A percentile compares a stretch with the other conserved stretches of the same genome.
These are phyloP conservation scores for Gentiana dahurica DNA, from an alignment of 257 asterid genomes.

Conservation along the genomic window DNA sequence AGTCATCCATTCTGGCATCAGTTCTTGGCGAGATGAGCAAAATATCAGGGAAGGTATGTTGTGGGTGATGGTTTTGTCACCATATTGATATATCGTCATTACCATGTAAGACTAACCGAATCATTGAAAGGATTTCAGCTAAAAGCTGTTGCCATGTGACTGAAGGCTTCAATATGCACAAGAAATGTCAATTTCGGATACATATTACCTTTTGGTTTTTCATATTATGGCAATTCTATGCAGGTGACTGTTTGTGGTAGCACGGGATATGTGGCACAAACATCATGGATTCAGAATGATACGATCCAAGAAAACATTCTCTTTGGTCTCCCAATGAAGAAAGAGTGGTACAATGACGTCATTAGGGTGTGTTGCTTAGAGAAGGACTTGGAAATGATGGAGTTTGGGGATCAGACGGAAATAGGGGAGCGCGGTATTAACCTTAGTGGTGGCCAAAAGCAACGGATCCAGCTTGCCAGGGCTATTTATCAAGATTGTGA, in stretches of 20 bases:
- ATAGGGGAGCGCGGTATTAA: constrained; percentile 99
- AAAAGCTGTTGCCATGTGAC: no score
- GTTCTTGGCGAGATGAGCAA: constrained; percentile 94
- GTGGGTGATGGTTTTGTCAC: background rate
- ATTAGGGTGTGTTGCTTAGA: constrained; percentile 82
- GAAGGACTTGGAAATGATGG: constrained; percentile 96
- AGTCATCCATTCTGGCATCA: constrained; percentile 78
- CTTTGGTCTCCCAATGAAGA: constrained; percentile 57
- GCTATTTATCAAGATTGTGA: constrained; percentile 95
- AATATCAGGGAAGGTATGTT: constrained; percentile 67
- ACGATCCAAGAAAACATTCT: constrained; percentile 79
- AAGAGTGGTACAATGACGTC: constrained; percentile 52
- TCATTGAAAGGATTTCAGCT: no score
- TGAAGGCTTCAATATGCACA: no score
- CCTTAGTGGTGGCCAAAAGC: constrained; percentile 98
- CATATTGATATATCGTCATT: no score
- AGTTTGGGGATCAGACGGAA: constrained; percentile 93
- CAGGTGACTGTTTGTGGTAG: constrained; percentile 81
- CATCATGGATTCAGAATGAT: constrained; percentile 96
- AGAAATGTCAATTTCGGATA: no score
- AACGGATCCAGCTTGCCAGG: constrained; percentile 89
- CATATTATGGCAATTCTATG: background rate
- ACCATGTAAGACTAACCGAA: no score
- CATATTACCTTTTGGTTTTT: no score
- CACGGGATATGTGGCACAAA: constrained; percentile 92